Evolutionary conservation across 2,329 filamentous ascomycete species (phyloP), one percentile per base, ranked within the genome.

Genomic region (Aspergillus sp.): DNA sequence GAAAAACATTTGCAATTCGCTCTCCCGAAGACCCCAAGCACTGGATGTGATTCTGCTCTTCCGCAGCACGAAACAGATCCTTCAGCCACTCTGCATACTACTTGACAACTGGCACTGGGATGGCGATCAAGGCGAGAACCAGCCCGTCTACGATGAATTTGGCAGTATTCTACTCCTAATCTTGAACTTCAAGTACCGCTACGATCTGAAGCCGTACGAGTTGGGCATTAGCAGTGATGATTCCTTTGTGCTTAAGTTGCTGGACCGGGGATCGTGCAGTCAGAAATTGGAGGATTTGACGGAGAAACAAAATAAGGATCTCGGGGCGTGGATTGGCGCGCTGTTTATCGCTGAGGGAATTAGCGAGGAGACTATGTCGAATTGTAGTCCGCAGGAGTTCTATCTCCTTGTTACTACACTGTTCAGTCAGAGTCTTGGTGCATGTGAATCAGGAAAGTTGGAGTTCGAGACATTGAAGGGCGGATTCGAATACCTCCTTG

Each of bases 121-220:
- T 47, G 80, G 81, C 53, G 81, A 84, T 47, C 80, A 84, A 64
- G 77, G 74, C 41, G 81, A 85, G 55, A 80, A 79, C 46, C 81
- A 83, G 55, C 81, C 81, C 0, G 74, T 83, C 3, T 85, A 84
- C 53, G 81, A 85, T 54, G 82, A 85, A 53, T 85, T 84, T 50
- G 79, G 80, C 2, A 78, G 79, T 12, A 75, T 84, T 19, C 65
- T 85, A 10, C 69, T 84, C 2, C 68, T 84, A 35, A 70, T 82
- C 4, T 66, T 82, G 37, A 75, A 77, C 0, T 76, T 80, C 49
- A 74, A 79, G 25, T 73, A 81, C 57, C 79, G 81, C 41, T 82
- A 82, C 52, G 72, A 76, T 44, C 60, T 84, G 41, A 69, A 62
- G 30, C 68, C 67, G 39, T 65, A 72, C 19, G 79, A 83, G 15